Conservation (phyloP, 768 basidiomycete species). For the Trametopsis cervina region DNA sequence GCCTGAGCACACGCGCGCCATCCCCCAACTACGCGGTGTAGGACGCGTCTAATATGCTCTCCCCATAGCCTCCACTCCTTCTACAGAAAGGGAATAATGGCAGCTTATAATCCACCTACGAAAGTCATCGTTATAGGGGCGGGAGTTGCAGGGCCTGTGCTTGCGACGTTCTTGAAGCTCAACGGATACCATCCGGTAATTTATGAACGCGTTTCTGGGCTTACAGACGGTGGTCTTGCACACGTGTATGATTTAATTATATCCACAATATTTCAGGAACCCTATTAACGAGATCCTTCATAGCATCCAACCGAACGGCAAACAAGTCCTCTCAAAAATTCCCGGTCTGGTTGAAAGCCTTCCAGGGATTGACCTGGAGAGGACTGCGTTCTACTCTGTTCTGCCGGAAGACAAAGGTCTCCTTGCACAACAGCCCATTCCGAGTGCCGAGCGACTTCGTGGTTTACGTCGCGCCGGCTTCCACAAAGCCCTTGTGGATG, state of each 20-base stretch:
- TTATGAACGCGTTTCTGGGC: slow-evolving; percentile 4
- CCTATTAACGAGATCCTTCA: no score
- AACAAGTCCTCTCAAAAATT: slow-evolving; percentile 3
- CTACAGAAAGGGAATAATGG: no score
- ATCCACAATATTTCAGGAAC: no score
- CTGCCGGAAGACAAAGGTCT: slow-evolving; percentile 8
- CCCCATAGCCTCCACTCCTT: no score
- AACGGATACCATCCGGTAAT: slow-evolving; percentile 3
- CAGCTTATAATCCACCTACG: no score
- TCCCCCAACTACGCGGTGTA: no score
- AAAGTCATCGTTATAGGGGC: slow-evolving; percentile 2
- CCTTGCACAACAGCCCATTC: neutral
- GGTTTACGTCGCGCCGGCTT: slow-evolving; percentile 24
- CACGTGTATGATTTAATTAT: slow-evolving; percentile 20
- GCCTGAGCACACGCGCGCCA: no score
- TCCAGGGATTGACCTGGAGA: neutral
- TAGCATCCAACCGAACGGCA: no score
- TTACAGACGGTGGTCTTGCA: slow-evolving; percentile 23
- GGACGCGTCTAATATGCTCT: no score
- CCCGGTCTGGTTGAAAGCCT: slow-evolving; percentile 8
- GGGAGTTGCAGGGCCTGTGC: slow-evolving; percentile 1
- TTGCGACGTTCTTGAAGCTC: slow-evolving; percentile 4
- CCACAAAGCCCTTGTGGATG: slow-evolving; percentile 25
- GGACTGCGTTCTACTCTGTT: slow-evolving; percentile 5
- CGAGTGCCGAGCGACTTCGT: neutral